Conservation (phyloP, 352 stramenopile genomes). For the Globisporangium nagaii region DNA sequence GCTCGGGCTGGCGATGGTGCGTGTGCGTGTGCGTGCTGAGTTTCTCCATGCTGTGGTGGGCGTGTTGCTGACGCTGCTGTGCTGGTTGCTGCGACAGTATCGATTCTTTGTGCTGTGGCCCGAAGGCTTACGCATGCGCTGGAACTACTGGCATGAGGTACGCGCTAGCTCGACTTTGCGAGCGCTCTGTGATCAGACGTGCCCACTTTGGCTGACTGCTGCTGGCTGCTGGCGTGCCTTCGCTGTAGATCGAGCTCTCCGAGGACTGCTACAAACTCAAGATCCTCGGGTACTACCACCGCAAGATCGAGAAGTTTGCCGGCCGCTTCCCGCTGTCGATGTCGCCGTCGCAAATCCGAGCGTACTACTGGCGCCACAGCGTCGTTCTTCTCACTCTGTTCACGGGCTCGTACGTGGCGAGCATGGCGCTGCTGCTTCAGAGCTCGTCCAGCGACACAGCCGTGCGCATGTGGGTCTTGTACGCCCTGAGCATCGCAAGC, state of each 20-base stretch:
- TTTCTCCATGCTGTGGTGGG: not conserved
- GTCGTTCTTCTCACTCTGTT: slow-evolving; percentile 44
- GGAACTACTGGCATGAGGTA: slow-evolving; percentile 73
- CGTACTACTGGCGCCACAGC: slow-evolving; percentile 45
- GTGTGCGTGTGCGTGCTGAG: slow-evolving; percentile 6
- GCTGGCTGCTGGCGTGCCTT: not conserved
- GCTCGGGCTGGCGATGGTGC: slow-evolving; percentile 41
- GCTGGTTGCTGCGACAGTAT: slow-evolving; percentile 28
- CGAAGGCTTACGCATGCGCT: slow-evolving; percentile 59
- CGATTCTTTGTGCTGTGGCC: slow-evolving; percentile 67
- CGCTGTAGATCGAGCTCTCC: slow-evolving; percentile 53
- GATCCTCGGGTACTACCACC: slow-evolving; percentile 80
- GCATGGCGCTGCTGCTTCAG: slow-evolving; percentile 34
- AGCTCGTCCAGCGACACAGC: slow-evolving; percentile 25
- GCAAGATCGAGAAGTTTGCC: slow-evolving; percentile 75
- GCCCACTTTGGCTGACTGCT: not conserved
- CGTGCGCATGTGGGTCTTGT: slow-evolving; percentile 47
- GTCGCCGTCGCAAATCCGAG: slow-evolving; percentile 36
- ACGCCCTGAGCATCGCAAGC: slow-evolving; percentile 47
- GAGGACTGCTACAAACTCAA: slow-evolving; percentile 72
- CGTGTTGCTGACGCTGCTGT: not conserved
- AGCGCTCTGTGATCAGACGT: not conserved
- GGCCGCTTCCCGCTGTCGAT: slow-evolving; percentile 47
- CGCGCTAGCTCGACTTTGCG: not conserved
- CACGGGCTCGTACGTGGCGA: slow-evolving; percentile 26